phyloP scores from a whole-genome alignment of 768 basidiomycete species.

The Collybia nuda region DNA sequence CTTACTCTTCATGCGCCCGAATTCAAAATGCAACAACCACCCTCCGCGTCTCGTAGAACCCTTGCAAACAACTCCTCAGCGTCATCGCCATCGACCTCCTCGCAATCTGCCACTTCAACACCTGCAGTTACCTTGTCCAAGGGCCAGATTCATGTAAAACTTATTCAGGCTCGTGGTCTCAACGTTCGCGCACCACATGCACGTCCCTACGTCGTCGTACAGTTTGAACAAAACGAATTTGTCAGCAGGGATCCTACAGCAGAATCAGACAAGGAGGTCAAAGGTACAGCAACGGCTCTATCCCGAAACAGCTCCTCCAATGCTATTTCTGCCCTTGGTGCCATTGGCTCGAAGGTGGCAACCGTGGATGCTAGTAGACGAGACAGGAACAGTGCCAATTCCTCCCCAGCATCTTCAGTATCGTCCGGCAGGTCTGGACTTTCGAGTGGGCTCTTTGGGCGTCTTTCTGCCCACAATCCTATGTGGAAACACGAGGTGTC shows the following conservation, averaged over 20 bases:
- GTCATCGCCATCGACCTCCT: constrained; percentile 38
- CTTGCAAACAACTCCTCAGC: constrained; percentile 16
- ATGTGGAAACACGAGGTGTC: constrained; percentile 99
- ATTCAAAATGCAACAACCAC: constrained; percentile 76
- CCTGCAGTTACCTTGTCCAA: constrained; percentile 36
- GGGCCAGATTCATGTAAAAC: constrained; percentile 93
- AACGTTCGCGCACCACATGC: constrained; percentile 65
- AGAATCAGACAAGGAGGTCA: constrained; percentile 86
- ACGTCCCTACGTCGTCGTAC: constrained; percentile 91
- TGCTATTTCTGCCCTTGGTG: constrained; percentile 66
- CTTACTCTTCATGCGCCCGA: constrained; percentile 85
- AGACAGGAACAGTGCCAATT: constrained; percentile 39
- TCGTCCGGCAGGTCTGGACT: constrained; percentile 36
- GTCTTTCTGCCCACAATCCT: constrained; percentile 80
- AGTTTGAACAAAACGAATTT: constrained; percentile 99
- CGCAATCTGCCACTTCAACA: constrained; percentile 24
- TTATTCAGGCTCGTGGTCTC: constrained; percentile 87
- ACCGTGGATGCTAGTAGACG: constrained; percentile 32
- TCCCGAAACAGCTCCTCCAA: constrained; percentile 49
- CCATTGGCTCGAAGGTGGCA: constrained; percentile 51
- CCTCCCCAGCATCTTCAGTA: constrained; percentile 38
- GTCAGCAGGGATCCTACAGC: constrained; percentile 87
- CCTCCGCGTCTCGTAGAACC: constrained; percentile 37
- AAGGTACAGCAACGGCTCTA: constrained; percentile 70
- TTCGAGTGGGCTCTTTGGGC: constrained; percentile 54